Evolutionary conservation across 306 rosid genomes (phyloP), one percentile per base, ranked within the genome.

Genomic region (Gynostemma pentaphyllum): DNA sequence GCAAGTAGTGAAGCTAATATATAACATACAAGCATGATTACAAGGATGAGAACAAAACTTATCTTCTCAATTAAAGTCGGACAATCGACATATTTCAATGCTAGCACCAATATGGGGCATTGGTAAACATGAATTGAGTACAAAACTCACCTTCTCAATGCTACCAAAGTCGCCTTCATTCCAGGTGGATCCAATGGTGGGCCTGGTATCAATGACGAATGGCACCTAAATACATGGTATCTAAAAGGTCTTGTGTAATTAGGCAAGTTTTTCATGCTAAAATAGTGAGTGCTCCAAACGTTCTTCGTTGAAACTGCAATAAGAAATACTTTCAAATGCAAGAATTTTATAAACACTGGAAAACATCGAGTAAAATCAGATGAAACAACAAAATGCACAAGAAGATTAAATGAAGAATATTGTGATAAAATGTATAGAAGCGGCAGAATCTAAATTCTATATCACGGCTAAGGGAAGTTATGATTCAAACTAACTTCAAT

Each of bases 211-310:
- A 76, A 53, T 73, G 72, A 76, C 64, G 88, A 88, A 68, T 73
- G 83, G 64, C 96, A 87, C 75, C 79, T 83, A 66, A 87, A 79
- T 62, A 75, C 70, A 66, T 72, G 67, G 69, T 68, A 66, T 77
- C 80, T 84, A 75, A 62, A 65, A 61, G 91, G 75, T 45, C 80
- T 51, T 49, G 67, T 70, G 69, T 34, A 70, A 67, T 47, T 68
- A 64, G 85, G 71, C 73, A 67, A 78, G 76, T 76, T 69, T 64
- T 75, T 62, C 68, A 37, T 66, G 64, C 64, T 70, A 64, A 74
- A 75, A 45, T 52, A 75, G 50, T 26, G 68, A 51, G 70, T 42
- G 49, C 82, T 79, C 81, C 77, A 53, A 68, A 61, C 75, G 68
- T 55, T 72, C 49, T 70, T 79, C 71, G 76, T 60, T 71, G 79